Evolutionary conservation across 768 basidiomycete genomes (phyloP).

Genomic region (Termitomyces sp.): DNA sequence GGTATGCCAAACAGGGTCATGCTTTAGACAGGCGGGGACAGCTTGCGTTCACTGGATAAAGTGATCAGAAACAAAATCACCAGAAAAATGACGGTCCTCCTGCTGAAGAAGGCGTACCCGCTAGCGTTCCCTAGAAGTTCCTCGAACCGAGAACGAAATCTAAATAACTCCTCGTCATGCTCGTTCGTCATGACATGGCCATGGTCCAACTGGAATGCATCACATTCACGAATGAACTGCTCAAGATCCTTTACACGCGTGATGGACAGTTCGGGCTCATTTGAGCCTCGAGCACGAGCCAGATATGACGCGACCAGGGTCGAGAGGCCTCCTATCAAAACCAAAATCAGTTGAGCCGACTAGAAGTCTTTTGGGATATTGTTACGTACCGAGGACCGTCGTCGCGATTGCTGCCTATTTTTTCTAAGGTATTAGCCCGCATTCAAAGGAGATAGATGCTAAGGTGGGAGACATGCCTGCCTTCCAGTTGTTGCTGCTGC

Average conservation of each 20-base stretch:
- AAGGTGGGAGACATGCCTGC: constrained; percentile 27
- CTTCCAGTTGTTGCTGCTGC: constrained; percentile 34
- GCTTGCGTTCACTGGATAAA: constrained; percentile 14
- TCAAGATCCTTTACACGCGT: constrained; percentile 56
- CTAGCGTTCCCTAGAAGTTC: constrained; percentile 38
- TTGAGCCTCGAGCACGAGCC: constrained; percentile 64
- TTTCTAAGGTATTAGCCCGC: neutral
- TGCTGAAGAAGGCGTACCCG: constrained; percentile 18
- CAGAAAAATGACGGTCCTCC: neutral
- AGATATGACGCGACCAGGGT: constrained; percentile 73
- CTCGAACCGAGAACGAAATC: constrained; percentile 37
- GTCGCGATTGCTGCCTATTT: constrained; percentile 29
- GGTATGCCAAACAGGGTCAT: neutral
- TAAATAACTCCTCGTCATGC: constrained; percentile 27
- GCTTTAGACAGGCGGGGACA: constrained; percentile 7
- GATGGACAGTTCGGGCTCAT: constrained; percentile 62
- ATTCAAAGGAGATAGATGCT: neutral
- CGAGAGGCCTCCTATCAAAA: constrained; percentile 45
- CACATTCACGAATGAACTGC: constrained; percentile 58
- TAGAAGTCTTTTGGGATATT: neutral
- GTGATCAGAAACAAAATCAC: neutral
- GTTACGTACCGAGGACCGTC: constrained; percentile 29
- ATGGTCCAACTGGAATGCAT: constrained; percentile 54
- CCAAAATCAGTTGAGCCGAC: neutral
- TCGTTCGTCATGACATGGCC: constrained; percentile 35